Evolutionary conservation across 2,329 filamentous ascomycete genomes (phyloP).

Genomic region (Plenodomus tracheiphilus): DNA sequence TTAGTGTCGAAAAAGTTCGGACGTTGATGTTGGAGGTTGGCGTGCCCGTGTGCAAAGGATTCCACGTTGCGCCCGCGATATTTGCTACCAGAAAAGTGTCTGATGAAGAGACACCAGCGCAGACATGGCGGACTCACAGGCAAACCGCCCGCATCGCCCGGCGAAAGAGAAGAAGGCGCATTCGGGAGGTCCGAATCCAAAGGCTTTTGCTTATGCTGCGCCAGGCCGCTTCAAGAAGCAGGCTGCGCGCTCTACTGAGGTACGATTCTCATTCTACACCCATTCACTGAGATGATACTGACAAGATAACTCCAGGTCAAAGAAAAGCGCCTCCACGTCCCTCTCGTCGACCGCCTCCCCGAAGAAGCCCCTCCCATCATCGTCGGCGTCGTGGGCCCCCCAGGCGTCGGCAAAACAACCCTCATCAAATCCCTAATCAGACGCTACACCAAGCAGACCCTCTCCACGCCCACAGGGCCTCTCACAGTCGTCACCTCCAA

Average conservation of each 20-base stretch:
- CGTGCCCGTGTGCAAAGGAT: not conserved
- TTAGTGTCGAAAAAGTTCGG: slow-evolving; percentile 36
- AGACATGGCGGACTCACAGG: slow-evolving; percentile 66
- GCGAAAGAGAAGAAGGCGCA: slow-evolving; percentile 86
- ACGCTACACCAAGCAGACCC: slow-evolving; percentile 92
- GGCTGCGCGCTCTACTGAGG: slow-evolving; percentile 73
- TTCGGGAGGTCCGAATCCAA: slow-evolving; percentile 75
- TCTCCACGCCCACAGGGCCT: slow-evolving; percentile 86
- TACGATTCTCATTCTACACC: slow-evolving; percentile 38
- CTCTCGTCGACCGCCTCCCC: slow-evolving; percentile 90
- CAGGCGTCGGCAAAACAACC: slow-evolving; percentile 92
- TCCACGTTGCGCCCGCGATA: slow-evolving; percentile 10
- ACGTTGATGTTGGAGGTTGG: not conserved
- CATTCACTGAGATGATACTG: not conserved
- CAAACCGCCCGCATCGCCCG: slow-evolving; percentile 82
- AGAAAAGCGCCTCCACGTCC: slow-evolving; percentile 95
- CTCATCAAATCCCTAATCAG: slow-evolving; percentile 92
- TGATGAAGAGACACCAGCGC: slow-evolving; percentile 1
- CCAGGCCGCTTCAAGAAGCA: slow-evolving; percentile 79
- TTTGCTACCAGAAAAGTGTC: not conserved
- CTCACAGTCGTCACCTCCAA: slow-evolving; percentile 97
- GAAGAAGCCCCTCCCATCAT: slow-evolving; percentile 94
- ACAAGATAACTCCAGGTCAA: slow-evolving; percentile 64
- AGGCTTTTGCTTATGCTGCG: slow-evolving; percentile 83
- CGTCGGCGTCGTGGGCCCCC: slow-evolving; percentile 91